Conservation (phyloP, 164 flowering plant genomes). For the Liriodendron chinense region DNA sequence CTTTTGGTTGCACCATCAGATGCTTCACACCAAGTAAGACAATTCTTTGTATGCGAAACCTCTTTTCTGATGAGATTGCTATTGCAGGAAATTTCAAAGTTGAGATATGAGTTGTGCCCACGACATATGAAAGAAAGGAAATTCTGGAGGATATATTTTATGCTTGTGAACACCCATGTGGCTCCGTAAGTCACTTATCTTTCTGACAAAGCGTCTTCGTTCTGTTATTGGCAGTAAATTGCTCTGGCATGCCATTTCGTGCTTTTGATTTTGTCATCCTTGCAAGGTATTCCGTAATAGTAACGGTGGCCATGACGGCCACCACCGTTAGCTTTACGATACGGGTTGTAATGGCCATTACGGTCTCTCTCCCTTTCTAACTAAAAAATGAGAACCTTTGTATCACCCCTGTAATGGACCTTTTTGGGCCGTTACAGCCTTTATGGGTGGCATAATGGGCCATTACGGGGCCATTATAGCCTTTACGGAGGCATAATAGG, state of each 20-base stretch:
- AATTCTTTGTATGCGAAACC: background rate
- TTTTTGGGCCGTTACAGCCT: too few species aligned
- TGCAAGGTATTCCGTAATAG: too few species aligned
- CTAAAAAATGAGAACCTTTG: too few species aligned
- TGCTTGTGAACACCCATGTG: constrained; percentile 74
- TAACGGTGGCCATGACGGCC: too few species aligned
- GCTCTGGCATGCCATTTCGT: background rate
- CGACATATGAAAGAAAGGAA: constrained; percentile 84
- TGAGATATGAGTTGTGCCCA: constrained; percentile 88
- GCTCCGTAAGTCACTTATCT: constrained; percentile 58
- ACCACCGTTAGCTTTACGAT: too few species aligned
- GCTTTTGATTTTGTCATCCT: background rate
- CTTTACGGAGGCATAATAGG: too few species aligned
- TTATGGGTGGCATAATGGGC: too few species aligned
- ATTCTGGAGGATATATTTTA: constrained; percentile 88
- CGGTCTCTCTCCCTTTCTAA: too few species aligned
- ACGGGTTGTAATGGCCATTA: too few species aligned
- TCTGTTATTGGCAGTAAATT: background rate
- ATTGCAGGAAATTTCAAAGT: constrained; percentile 77
- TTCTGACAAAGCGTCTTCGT: background rate
- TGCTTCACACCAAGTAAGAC: background rate
- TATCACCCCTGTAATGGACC: too few species aligned
- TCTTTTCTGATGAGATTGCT: constrained; percentile 4
- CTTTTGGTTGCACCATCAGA: background rate
- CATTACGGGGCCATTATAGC: too few species aligned